Evolutionary conservation across 179 eudicot genomes (phyloP), one percentile per base, ranked within the genome.

Genomic region (Monotropa hypopitys): DNA sequence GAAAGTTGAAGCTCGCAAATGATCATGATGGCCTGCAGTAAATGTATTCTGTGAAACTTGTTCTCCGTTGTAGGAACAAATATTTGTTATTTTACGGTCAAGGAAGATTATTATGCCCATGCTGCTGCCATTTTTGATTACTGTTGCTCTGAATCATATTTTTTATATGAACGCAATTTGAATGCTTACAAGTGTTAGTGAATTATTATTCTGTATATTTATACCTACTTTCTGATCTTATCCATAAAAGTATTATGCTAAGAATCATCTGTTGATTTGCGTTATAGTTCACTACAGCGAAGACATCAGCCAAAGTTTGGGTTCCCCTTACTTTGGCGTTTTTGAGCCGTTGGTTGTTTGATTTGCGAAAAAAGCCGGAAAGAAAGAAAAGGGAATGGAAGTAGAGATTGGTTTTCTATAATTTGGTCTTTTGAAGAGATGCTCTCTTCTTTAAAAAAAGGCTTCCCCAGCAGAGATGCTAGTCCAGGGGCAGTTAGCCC

Each of bases 1-100:
- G 97, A 91, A 91, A 83, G 77, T 75, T 0, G 97, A 92, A 83
- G 91, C 86, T 63, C 92, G 94, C 80, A 92, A 91, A 82, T 90
- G 85, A 90, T 76, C 23, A n/a, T 12, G n/a, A 21, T 61, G 11
- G 70, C 66, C 13, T 69, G 40, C 71, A 30, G 16, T 33, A 21
- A 76, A 59, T 47, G 46, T 38, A 23, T 68, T 13, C 40, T 68
- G 21, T 11, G 79, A 47, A 57, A 59, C 47, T 54, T 40, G n/a
- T 69, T 46, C 42, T 7, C 57, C 23, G 18, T 46, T 18, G 20
- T 76, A 20, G 73, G 33, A 56, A 49, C 13, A 56, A 38, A 54
- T 35, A 65, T 76, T 45, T 76, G 63, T n/a, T 76, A 7, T 35
- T 49, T 13, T 35, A 35, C 26, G 8, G 59, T 59, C 70, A 15